Evolutionary conservation across 208 protist species (phyloP).

Genomic region (Leishmania martiniquensis): DNA sequence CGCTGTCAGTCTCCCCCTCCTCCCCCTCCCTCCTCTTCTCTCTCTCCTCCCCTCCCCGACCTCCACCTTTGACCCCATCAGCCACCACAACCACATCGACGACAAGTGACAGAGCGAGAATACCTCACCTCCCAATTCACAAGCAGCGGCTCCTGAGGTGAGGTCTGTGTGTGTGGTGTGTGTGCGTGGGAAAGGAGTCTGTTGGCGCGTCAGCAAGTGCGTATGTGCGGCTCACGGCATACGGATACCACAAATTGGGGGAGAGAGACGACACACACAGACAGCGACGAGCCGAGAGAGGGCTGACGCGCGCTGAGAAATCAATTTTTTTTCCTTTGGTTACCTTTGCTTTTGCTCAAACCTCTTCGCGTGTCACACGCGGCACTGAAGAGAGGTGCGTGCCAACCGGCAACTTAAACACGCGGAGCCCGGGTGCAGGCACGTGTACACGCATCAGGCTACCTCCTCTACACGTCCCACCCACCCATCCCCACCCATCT

Average conservation of each 20-base stretch:
- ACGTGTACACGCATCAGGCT: background rate
- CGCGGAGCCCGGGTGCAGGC: no score
- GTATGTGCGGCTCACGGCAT: background rate
- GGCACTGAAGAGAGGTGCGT: no score
- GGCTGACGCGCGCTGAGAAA: no score
- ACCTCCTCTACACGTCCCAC: background rate
- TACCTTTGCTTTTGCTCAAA: no score
- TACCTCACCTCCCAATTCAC: background rate
- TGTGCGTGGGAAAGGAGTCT: background rate
- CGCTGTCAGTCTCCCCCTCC: background rate
- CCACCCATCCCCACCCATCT: no score
- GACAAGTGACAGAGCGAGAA: background rate
- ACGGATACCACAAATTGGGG: background rate
- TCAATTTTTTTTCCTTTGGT: no score
- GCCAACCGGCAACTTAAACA: no score
- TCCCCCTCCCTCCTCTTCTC: background rate
- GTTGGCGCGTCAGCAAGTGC: background rate
- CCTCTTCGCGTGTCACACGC: no score
- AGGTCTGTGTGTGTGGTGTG: background rate
- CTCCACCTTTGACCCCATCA: background rate
- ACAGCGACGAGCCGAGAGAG: no score
- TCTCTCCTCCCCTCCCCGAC: background rate
- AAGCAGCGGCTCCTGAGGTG: background rate
- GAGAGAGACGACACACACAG: background rate
- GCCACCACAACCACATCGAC: background rate